Evolutionary conservation across 805 yeast genomes (phyloP).

Genomic region (Torulaspora maleeae): DNA sequence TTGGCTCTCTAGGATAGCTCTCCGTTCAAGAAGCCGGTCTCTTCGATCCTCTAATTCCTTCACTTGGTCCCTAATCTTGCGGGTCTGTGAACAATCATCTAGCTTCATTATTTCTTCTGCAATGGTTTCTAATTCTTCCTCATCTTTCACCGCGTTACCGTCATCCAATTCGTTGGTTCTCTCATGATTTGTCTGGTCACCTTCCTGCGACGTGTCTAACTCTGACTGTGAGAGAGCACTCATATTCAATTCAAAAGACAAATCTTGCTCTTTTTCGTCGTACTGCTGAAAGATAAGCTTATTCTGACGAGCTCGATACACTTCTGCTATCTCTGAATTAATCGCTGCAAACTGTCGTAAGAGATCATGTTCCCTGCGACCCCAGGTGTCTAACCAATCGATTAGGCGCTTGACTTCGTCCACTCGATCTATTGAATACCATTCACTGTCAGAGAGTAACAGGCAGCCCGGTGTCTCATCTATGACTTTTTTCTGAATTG

Average conservation of each 20-base stretch:
- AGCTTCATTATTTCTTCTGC: slow-evolving; percentile 37
- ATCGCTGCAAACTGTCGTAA: slow-evolving; percentile 50
- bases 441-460: slow-evolving; percentile 44
- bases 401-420: slow-evolving; percentile 54
- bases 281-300: slow-evolving; percentile 45
- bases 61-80: slow-evolving; percentile 23
- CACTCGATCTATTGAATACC: slow-evolving; percentile 67
- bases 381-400: slow-evolving; percentile 71
- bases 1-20: slow-evolving; percentile 15
- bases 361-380: slow-evolving; percentile 63
- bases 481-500: slow-evolving; percentile 53
- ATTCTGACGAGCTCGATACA: slow-evolving; percentile 56
- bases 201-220: slow-evolving; percentile 8
- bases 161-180: slow-evolving; percentile 5
- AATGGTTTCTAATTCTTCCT: slow-evolving; percentile 30
- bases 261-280: slow-evolving; percentile 41
- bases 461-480: slow-evolving; percentile 64
- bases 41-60: slow-evolving; percentile 31
- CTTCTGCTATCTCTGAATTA: slow-evolving; percentile 22
- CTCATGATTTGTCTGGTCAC: background rate
- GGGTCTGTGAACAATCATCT: slow-evolving; percentile 35
- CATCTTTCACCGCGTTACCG: slow-evolving; percentile 13
- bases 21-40: slow-evolving; percentile 22
- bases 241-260: slow-evolving; percentile 40
- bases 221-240: slow-evolving; percentile 37